phyloP scores from a whole-genome alignment of 495 filamentous ascomycete species.

The Tetracladium setigerum region DNA sequence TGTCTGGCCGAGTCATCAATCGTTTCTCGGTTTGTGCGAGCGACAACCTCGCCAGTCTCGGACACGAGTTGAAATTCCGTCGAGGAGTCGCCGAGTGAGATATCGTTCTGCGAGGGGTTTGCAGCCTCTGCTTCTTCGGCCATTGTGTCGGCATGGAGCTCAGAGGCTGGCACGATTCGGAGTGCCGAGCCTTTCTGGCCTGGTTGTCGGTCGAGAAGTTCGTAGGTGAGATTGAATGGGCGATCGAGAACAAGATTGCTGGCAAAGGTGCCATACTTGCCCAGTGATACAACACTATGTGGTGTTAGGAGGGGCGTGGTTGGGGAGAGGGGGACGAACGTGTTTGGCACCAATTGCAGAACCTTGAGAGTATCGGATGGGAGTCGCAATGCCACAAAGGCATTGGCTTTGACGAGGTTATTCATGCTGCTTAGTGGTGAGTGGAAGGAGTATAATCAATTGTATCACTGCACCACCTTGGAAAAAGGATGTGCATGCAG shows the following conservation, averaged over 20 bases:
- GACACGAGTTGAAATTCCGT: conserved; percentile 41
- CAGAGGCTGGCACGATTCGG: conserved; percentile 70
- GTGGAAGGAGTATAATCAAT: neutral
- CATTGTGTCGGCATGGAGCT: conserved; percentile 76
- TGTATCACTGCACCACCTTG: too few species aligned
- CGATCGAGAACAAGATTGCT: conserved; percentile 80
- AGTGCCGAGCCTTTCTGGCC: conserved; percentile 50
- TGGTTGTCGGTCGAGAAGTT: conserved; percentile 63
- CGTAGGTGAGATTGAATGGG: conserved; percentile 85
- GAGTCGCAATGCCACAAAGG: conserved; percentile 56
- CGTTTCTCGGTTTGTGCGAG: conserved; percentile 71
- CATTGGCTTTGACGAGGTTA: conserved; percentile 50
- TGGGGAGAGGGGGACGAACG: conserved; percentile 46
- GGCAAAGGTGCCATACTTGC: conserved; percentile 84
- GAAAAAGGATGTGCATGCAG: neutral
- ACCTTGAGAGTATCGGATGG: conserved; percentile 60
- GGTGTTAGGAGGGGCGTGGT: conserved; percentile 8
- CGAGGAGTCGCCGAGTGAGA: conserved; percentile 33
- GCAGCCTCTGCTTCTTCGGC: conserved; percentile 37
- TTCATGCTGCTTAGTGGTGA: conserved; percentile 28
- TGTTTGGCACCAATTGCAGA: conserved; percentile 62
- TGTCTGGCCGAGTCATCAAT: conserved; percentile 78
- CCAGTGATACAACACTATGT: conserved; percentile 67
- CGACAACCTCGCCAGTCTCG: conserved; percentile 51
- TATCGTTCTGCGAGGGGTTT: conserved; percentile 24